A percentile compares a stretch with the other conserved stretches of the same genome.
phyloP scores from a whole-genome alignment of 345 rosid species.

The Mallotus nudiflorus region DNA sequence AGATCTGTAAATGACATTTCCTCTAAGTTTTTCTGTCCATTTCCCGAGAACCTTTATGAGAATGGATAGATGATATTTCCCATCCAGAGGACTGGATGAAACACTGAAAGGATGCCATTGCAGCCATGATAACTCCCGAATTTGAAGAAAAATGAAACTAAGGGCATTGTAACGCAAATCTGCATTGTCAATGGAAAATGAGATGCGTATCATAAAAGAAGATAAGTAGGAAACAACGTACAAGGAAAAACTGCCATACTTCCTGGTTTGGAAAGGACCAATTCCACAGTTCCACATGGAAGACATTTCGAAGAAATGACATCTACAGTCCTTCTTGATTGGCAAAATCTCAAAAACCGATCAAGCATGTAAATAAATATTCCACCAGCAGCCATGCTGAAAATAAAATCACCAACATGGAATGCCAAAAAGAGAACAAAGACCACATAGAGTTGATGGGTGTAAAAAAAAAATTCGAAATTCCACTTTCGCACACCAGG shows the following conservation, averaged over 20 bases:
- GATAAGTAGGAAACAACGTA: background rate
- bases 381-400: conserved; percentile 68
- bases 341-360: conserved; percentile 84
- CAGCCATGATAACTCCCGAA: conserved; percentile 77
- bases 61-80: conserved; percentile 57
- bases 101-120: conserved; percentile 99
- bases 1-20: conserved; percentile 33
- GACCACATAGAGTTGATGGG: conserved; percentile 77
- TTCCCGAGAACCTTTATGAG: conserved; percentile 74
- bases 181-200: conserved; percentile 20
- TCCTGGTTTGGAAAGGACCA: conserved; percentile 65
- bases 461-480: conserved; percentile 89
- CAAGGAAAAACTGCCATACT: conserved; percentile 34
- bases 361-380: conserved; percentile 81
- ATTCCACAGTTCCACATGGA: conserved; percentile 76
- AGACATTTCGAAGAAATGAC: conserved; percentile 66
- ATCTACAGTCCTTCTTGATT: conserved; percentile 65
- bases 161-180: conserved; percentile 78
- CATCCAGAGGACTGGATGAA: conserved; percentile 84
- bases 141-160: conserved; percentile 79
- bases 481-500: conserved; percentile 55
- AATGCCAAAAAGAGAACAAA: conserved; percentile 73
- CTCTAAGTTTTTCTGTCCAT: conserved; percentile 69
- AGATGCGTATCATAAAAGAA: conserved; percentile 3
- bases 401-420: conserved; percentile 69